These are phyloP conservation scores for Crataegus laevigata DNA, from an alignment of 306 rosid species.

Conservation along the genomic window DNA sequence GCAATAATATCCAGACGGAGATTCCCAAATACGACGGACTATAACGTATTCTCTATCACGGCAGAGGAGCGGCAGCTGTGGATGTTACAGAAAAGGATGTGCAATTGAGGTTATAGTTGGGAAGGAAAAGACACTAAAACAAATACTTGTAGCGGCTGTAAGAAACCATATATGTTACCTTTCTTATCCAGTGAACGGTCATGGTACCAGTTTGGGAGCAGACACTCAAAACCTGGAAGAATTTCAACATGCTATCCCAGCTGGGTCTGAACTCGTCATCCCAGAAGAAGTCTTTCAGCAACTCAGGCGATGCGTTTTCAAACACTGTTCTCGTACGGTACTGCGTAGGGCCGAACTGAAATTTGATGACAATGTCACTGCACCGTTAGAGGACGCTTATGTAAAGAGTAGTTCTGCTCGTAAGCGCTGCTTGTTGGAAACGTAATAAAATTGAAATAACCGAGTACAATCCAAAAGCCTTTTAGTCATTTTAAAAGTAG, in stretches of 20 bases:
- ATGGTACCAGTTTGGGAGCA: constrained; percentile 11
- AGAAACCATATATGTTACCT: not conserved
- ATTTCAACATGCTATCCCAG: constrained; percentile 3
- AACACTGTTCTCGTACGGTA: constrained; percentile 9
- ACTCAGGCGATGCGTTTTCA: not conserved
- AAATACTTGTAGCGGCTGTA: too few relatives aligned
- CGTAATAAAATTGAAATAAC: too few relatives aligned
- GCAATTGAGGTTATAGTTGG: too few relatives aligned
- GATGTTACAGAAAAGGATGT: too few relatives aligned
- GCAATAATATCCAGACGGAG: not conserved
- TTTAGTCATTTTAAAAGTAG: not conserved
- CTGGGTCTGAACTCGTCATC: constrained; percentile 11
- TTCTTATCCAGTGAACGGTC: constrained; percentile 1
- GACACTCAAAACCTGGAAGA: not conserved
- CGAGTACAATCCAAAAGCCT: too few relatives aligned
- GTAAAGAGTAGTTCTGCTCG: too few relatives aligned
- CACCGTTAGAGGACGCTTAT: too few relatives aligned
- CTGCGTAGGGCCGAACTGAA: not conserved
- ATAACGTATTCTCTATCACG: constrained; percentile 1
- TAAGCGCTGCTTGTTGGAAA: too few relatives aligned
- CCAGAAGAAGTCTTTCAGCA: constrained; percentile 7
- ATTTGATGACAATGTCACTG: not conserved
- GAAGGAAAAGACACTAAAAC: too few relatives aligned
- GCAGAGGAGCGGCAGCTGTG: not conserved
- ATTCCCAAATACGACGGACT: not conserved